These are phyloP conservation scores for Stylonectria norvegica DNA, from an alignment of 2,329 filamentous ascomycete species.

Conservation along the genomic window DNA sequence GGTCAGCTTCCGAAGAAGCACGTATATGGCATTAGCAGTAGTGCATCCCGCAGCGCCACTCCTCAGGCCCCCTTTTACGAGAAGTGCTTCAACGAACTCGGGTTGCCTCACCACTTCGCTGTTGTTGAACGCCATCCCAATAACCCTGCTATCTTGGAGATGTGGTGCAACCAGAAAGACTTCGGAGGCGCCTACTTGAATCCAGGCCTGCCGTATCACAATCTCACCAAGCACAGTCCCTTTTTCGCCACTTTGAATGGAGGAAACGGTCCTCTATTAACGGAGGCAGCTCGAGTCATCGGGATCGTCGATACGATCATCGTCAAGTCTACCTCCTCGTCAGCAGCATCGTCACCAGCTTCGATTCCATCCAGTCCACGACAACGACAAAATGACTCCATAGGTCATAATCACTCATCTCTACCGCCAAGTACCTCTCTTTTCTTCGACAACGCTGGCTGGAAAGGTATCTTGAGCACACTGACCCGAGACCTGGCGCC, in stretches of 20 bases:
- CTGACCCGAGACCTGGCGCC: conserved; percentile 78
- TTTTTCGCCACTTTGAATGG: conserved; percentile 51
- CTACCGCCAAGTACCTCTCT: conserved; percentile 53
- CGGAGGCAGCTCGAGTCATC: conserved; percentile 73
- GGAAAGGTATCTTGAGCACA: conserved; percentile 81
- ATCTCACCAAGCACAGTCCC: conserved; percentile 55
- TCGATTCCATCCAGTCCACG: conserved; percentile 49
- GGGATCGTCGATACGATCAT: conserved; percentile 81
- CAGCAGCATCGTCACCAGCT: conserved; percentile 42
- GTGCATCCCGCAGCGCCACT: conserved; percentile 58
- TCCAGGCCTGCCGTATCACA: conserved; percentile 61
- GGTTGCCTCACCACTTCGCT: conserved; percentile 78
- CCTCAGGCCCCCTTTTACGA: conserved; percentile 83
- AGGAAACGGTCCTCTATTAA: conserved; percentile 56
- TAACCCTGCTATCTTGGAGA: conserved; percentile 63
- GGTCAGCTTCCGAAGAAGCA: conserved; percentile 76
- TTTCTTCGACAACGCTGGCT: conserved; percentile 77
- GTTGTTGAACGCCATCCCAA: conserved; percentile 69
- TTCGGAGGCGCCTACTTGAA: conserved; percentile 83
- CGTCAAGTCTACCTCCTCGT: conserved; percentile 47
- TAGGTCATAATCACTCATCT: conserved; percentile 28
- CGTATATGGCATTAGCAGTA: conserved; percentile 75
- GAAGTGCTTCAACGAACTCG: conserved; percentile 77
- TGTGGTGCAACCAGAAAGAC: conserved; percentile 66
- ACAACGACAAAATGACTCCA: conserved; percentile 31